Evolutionary conservation across 768 basidiomycete species (phyloP), one percentile per base, ranked within the genome.

Genomic region (Pleurotus tuoliensis): DNA sequence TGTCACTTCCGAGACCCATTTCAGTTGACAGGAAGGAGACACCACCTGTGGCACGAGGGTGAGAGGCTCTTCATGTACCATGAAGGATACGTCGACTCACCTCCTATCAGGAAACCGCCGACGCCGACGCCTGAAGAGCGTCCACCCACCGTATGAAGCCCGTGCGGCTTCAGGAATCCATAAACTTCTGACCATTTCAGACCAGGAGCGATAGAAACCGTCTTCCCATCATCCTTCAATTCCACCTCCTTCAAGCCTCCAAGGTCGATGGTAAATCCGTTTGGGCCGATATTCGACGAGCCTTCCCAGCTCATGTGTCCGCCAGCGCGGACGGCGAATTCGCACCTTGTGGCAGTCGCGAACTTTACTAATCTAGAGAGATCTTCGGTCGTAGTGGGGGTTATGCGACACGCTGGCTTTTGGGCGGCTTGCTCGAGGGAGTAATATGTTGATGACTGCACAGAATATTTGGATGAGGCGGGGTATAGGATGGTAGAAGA

Each of bases 31-130:
- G 44, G 30, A 49, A 60, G 15, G 63, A 64, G 11, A 64, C 53
- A 8, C 63, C 63, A 5, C 63, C 63, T 64, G 8, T 34, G 8
- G 30, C 9, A 9, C 8, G 30, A 34, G 8, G 30, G 30, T 34
- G 8, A 40, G 38, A n/a, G 3, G 12, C 27, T 22, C 30, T 22
- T 34, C 7, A 4, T 41, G 30, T 22, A 8, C 20, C 39, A 18
- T 2, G 12, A 11, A 8, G 8, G 11, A 34, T 9, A 11, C 16
- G n/a, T 46, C 38, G 9, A 51, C 56, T 39, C 20, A 58, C 56
- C 61, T 38, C 61, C 61, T 8, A 57, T 20, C n/a, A 58, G 46
- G 34, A 61, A 61, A 9, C 62, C 61, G 5, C 56, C 58, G 22
- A 62, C 61, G 3, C 58, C 60, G 43, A 61, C 58, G 9, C 13